These are phyloP conservation scores for Claviceps paspali DNA, from an alignment of 2,329 filamentous ascomycete genomes.

Conservation along the genomic window DNA sequence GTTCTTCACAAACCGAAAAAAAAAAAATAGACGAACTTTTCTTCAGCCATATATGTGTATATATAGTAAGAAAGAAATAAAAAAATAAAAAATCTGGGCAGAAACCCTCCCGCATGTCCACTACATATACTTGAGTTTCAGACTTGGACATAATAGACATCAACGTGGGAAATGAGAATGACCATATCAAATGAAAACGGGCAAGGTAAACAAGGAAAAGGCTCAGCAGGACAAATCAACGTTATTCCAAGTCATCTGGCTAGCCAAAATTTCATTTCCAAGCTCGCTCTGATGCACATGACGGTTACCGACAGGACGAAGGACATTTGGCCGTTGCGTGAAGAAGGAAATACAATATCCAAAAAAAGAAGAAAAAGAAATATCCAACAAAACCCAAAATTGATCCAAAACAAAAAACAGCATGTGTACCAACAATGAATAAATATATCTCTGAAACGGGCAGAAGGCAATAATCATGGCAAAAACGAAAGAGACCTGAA, in stretches of 20 bases:
- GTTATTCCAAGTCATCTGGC: slow-evolving; percentile 3
- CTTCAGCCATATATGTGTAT: too few species aligned
- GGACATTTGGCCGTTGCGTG: not conserved
- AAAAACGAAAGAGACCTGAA: not conserved
- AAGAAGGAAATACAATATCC: not conserved
- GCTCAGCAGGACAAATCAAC: not conserved
- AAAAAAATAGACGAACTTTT: too few species aligned
- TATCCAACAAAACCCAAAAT: not conserved
- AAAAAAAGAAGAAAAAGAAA: not conserved
- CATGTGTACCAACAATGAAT: too few species aligned
- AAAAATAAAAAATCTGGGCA: too few species aligned
- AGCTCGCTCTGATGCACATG: slow-evolving; percentile 7
- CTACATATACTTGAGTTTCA: too few species aligned
- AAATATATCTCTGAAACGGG: too few species aligned
- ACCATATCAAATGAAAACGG: too few species aligned
- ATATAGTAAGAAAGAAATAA: too few species aligned
- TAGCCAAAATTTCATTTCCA: slow-evolving; percentile 2
- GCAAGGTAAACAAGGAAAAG: not conserved
- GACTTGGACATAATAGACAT: too few species aligned
- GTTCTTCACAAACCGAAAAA: too few species aligned
- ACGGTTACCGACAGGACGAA: slow-evolving; percentile 5
- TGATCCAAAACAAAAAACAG: not conserved
- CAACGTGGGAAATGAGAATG: not conserved
- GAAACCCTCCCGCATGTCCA: too few species aligned
- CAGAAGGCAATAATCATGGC: too few species aligned